Conservation (phyloP, 441 rosid genomes). For the Arabidopsis lyrata region DNA sequence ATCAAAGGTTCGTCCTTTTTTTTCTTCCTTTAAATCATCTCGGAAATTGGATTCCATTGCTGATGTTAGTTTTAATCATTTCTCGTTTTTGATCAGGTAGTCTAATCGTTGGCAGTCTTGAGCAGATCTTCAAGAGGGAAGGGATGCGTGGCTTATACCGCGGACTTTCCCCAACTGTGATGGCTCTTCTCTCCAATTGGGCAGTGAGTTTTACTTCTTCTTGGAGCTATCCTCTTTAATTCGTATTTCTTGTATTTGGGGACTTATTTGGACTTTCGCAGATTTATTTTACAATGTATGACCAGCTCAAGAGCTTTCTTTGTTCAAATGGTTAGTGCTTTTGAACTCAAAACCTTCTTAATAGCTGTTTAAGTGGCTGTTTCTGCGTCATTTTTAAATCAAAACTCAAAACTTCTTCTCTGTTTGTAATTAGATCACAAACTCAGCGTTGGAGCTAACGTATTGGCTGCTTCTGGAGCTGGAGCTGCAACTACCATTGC, state of each 20-base stretch:
- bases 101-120: constrained; percentile 60
- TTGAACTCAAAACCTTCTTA: neutral
- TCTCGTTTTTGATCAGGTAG: constrained; percentile 54
- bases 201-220: constrained; percentile 53
- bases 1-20: constrained; percentile 51
- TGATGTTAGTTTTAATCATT: neutral
- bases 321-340: constrained; percentile 51
- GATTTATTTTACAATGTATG: constrained; percentile 68
- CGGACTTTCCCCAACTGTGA: constrained; percentile 67
- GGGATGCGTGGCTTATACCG: constrained; percentile 72
- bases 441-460: constrained; percentile 64
- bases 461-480: constrained; percentile 76
- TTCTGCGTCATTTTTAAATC: neutral
- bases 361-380: constrained; percentile 5
- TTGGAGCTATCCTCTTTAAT: neutral
- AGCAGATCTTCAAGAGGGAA: constrained; percentile 61
- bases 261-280: constrained; percentile 36
- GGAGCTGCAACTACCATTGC: constrained; percentile 70
- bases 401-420: neutral
- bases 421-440: constrained; percentile 49
- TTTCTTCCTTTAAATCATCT: neutral
- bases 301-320: constrained; percentile 61
- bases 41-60: neutral
- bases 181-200: constrained; percentile 75
- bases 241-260: neutral